Evolutionary conservation across 2,329 filamentous ascomycete genomes (phyloP), one percentile per base, ranked within the genome.

Genomic region (Blastomyces silverae): DNA sequence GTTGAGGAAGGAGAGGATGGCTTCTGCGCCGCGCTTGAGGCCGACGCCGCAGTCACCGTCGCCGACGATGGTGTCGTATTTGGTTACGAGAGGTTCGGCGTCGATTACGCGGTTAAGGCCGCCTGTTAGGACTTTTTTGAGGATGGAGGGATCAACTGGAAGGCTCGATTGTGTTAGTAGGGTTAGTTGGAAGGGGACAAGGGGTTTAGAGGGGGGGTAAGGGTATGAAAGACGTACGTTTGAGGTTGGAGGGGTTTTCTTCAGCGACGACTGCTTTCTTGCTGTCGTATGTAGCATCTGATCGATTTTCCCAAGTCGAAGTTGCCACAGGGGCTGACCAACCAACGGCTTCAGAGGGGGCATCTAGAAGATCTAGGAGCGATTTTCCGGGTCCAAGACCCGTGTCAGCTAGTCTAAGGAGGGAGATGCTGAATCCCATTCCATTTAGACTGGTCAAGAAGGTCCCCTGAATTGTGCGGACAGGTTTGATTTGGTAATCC

Each of bases 31-130:
- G 67, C 91, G 87, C 79, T 91, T 91, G 67, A 96, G 80, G 5
- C 91, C 91, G 65, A 91, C 90, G 11, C 92, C 92, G 72, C 92
- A 96, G 77, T 96, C 92, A 58, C 92, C 92, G 73, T 96, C 92
- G 53, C 92, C 92, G 31, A 96, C 91, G 15, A 94, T 85, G 0
- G 91, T 95, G 72, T 90, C 88, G 72, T 83, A 90, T 64, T 79
- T 83, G 13, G 88, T 90, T 64, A 90, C 80, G 53, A 87, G 82
- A 10, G 85, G 82, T 71, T 90, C 88, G 2, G 85, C 85, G 3
- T 76, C 79, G 68, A 89, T 88, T 42, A 89, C 73, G 64, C 80
- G 79, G 52, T 86, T 75, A 7, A 89, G 79, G 22, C 81, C 87
- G 42, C 79, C 77, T 52, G 77, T 79, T 52, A 89, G 79, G 31